A percentile compares a stretch with the other conserved stretches of the same genome.
phyloP scores from a whole-genome alignment of 768 basidiomycete species.

The Amanita subjunquillea region DNA sequence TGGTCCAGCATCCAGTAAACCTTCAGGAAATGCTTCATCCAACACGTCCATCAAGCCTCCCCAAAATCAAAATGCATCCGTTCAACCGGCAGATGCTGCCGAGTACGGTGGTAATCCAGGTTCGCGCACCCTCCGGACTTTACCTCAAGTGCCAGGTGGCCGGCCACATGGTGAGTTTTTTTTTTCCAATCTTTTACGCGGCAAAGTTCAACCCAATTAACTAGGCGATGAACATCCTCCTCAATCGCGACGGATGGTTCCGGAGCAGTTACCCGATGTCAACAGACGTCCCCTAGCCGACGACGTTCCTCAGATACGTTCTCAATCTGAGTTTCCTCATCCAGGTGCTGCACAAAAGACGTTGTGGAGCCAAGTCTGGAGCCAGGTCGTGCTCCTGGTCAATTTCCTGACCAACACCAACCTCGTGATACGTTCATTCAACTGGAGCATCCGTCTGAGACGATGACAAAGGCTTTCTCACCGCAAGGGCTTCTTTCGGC shows the following conservation, averaged over 20 bases:
- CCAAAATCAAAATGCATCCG: conserved; percentile 14
- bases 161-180: conserved; percentile 31
- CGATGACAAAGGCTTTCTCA: conserved; percentile 88
- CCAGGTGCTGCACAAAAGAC: conserved; percentile 51
- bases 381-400: conserved; percentile 40
- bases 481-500: conserved; percentile 92
- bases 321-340: conserved; percentile 44
- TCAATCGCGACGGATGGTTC: conserved; percentile 33
- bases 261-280: conserved; percentile 44
- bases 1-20: conserved; percentile 18
- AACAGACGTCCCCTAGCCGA: conserved; percentile 48
- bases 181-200: conserved; percentile 10
- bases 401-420: conserved; percentile 25
- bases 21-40: conserved; percentile 14
- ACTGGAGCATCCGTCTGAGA: conserved; percentile 53
- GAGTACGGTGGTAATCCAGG: conserved; percentile 29
- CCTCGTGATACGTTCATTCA: conserved; percentile 59
- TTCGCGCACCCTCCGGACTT: conserved; percentile 46
- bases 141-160: conserved; percentile 54
- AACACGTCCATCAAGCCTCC: conserved; percentile 18
- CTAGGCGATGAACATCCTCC: conserved; percentile 28
- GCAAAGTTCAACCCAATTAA: conserved; percentile 20
- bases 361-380: conserved; percentile 89
- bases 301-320: conserved; percentile 39
- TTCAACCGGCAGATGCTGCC: conserved; percentile 16